Evolutionary conservation across 305 asterid species (phyloP).

Genomic region (Rubia balearica): DNA sequence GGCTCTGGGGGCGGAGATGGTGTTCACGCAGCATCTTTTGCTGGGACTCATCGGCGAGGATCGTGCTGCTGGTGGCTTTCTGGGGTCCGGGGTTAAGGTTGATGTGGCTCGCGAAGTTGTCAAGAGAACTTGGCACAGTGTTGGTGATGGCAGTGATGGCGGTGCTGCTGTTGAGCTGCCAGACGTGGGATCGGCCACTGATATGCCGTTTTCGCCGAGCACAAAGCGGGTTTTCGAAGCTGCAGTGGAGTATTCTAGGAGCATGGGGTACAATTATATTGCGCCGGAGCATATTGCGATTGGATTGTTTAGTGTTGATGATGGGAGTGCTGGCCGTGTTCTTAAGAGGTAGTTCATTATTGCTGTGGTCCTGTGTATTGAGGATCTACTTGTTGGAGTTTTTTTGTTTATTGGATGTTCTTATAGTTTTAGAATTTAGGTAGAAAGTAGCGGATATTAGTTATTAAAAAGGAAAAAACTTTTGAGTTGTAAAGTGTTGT

Average conservation of each 20-base stretch:
- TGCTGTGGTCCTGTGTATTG: too few relatives aligned
- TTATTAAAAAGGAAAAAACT: neutral
- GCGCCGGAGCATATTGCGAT: constrained; percentile 93
- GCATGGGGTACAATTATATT: constrained; percentile 77
- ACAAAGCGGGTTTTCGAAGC: constrained; percentile 85
- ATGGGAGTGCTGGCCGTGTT: constrained; percentile 73
- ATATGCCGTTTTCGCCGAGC: constrained; percentile 62
- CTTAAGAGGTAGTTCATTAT: constrained; percentile 54
- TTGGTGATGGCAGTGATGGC: constrained; percentile 25
- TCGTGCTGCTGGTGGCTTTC: constrained; percentile 63
- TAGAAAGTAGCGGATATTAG: neutral
- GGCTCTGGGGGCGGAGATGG: constrained; percentile 65
- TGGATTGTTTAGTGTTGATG: constrained; percentile 86
- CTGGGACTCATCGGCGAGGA: constrained; percentile 89
- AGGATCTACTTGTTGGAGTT: neutral
- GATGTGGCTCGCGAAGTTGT: constrained; percentile 76
- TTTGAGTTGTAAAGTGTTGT: neutral
- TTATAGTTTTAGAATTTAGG: neutral
- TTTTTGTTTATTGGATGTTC: neutral
- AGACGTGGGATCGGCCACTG: constrained; percentile 54
- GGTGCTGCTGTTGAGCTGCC: constrained; percentile 18
- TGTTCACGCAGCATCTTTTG: constrained; percentile 74
- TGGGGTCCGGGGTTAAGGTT: constrained; percentile 68
- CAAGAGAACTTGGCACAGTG: constrained; percentile 44
- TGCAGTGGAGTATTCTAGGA: constrained; percentile 84